phyloP scores from a whole-genome alignment of 73 alveolate genomes.

The Paramecium bursaria region DNA sequence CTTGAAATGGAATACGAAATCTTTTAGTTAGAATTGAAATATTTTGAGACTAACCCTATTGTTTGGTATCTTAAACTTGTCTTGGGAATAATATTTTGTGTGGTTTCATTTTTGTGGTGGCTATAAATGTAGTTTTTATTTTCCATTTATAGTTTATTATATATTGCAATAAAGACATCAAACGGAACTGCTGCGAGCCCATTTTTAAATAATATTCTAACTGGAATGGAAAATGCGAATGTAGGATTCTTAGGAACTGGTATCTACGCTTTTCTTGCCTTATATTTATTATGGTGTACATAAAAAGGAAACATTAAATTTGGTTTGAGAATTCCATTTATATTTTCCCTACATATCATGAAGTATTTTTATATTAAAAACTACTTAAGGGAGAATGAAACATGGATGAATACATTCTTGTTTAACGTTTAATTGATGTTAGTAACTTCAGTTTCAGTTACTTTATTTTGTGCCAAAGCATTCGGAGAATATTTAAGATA shows the following conservation, averaged over 20 bases:
- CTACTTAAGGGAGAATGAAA: conserved; percentile 73
- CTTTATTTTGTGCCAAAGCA: conserved; percentile 79
- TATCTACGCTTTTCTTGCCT: conserved; percentile 76
- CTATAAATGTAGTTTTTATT: conserved; percentile 73
- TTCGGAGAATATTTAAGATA: conserved; percentile 75
- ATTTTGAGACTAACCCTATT: conserved; percentile 74
- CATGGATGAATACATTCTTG: conserved; percentile 88
- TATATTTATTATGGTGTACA: conserved; percentile 79
- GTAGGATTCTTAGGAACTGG: conserved; percentile 78
- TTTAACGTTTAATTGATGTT: conserved; percentile 79
- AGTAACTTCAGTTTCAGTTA: conserved; percentile 80
- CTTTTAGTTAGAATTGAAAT: conserved; percentile 64
- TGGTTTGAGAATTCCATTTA: conserved; percentile 87
- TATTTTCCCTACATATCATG: conserved; percentile 83
- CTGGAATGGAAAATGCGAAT: conserved; percentile 74
- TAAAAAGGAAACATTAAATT: conserved; percentile 89
- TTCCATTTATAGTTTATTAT: conserved; percentile 3
- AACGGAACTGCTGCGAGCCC: conserved; percentile 80
- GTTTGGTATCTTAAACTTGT: conserved; percentile 72
- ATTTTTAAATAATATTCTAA: conserved; percentile 80
- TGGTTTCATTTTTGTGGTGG: conserved; percentile 76
- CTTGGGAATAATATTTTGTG: conserved; percentile 67
- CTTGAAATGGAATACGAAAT: conserved; percentile 73
- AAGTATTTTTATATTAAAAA: conserved; percentile 37
- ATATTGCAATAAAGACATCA: conserved; percentile 37